Evolutionary conservation across 1,284 basidiomycete genomes (phyloP).

Genomic region (Coniferiporia sulphurascens): DNA sequence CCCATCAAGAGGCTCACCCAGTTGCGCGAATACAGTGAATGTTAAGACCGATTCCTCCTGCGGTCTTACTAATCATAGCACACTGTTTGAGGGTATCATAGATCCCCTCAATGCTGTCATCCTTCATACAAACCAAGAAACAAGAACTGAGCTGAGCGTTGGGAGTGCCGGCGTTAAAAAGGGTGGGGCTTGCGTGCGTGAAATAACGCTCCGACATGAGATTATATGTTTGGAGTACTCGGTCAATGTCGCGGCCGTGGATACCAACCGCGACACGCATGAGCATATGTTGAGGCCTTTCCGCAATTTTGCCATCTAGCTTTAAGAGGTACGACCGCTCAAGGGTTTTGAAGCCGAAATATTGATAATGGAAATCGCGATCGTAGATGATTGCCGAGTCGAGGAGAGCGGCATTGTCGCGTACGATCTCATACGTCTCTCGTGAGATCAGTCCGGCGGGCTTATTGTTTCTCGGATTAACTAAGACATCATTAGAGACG

Average conservation of each 20-base stretch:
- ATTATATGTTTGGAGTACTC: conserved; percentile 88
- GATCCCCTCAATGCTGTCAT: conserved; percentile 98
- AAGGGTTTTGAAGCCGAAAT: conserved; percentile 98
- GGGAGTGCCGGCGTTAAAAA: conserved; percentile 98
- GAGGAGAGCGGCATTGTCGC: conserved; percentile 77
- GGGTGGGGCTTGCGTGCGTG: conserved; percentile 96
- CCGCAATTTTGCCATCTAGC: conserved; percentile 92
- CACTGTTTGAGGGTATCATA: conserved; percentile 98
- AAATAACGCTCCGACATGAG: conserved; percentile 97
- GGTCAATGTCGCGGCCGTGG: conserved; percentile 87
- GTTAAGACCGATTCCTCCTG: conserved; percentile 94
- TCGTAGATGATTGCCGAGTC: conserved; percentile 98
- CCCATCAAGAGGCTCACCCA: conserved; percentile 53
- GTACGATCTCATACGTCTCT: conserved; percentile 81
- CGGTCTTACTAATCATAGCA: conserved; percentile 99
- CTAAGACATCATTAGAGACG: conserved; percentile 27
- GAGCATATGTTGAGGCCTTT: conserved; percentile 98
- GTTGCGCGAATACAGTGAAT: conserved; percentile 98
- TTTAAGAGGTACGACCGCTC: conserved; percentile 97
- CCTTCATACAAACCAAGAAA: conserved; percentile 98
- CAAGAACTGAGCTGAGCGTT: conserved; percentile 94
- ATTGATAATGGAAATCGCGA: conserved; percentile 97
- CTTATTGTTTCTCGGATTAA: conserved; percentile 93
- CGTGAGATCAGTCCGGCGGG: conserved; percentile 91
- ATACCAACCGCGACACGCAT: conserved; percentile 99